Conservation (phyloP, 495 filamentous ascomycete species). For the Neurospora sp. region DNA sequence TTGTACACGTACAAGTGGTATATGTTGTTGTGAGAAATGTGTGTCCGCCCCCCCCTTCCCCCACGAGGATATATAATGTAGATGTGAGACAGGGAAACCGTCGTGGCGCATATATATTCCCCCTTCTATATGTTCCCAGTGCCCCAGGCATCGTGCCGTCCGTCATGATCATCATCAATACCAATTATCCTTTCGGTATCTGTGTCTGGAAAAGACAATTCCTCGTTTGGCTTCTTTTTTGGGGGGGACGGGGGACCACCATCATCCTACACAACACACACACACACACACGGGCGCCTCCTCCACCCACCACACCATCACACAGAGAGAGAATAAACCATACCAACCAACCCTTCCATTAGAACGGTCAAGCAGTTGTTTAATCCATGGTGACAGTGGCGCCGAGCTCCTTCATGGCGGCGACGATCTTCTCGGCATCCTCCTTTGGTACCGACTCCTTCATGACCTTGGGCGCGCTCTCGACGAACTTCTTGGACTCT, state of each 20-base stretch:
- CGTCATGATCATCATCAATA: neutral
- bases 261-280: neutral
- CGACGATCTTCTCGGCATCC: slow-evolving; percentile 96
- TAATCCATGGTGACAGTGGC: slow-evolving; percentile 87
- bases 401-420: slow-evolving; percentile 82
- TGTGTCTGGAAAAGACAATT: neutral
- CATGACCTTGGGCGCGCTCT: slow-evolving; percentile 93
- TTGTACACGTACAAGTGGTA: slow-evolving; percentile 19
- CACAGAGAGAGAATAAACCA: neutral
- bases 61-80: neutral
- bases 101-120: neutral
- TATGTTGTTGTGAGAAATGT: neutral
- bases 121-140: neutral
- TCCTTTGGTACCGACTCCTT: slow-evolving; percentile 98
- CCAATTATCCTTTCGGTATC: neutral
- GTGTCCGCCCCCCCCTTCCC: neutral
- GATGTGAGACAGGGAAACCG: neutral
- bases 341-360: neutral
- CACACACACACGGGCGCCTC: neutral
- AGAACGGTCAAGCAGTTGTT: slow-evolving; percentile 10
- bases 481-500: slow-evolving; percentile 99
- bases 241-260: neutral
- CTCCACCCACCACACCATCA: neutral
- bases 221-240: neutral
- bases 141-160: neutral